These are phyloP conservation scores for Dalbergia oliveri DNA, from an alignment of 306 rosid genomes.

Conservation along the genomic window DNA sequence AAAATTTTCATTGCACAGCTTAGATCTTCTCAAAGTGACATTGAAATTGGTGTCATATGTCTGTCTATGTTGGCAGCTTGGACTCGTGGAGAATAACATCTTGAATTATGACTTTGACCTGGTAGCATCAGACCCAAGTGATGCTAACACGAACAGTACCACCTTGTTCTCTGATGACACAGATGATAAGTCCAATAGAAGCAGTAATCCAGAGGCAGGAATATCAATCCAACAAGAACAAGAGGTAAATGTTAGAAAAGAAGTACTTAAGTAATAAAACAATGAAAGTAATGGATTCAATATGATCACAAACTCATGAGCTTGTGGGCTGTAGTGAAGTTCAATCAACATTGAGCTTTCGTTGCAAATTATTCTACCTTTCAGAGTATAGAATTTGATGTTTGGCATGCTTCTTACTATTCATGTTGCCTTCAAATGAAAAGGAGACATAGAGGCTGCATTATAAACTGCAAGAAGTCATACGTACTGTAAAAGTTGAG, in stretches of 20 bases:
- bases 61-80: conserved; percentile 80
- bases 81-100: conserved; percentile 89
- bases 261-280: conserved; percentile 8
- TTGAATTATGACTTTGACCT: conserved; percentile 79
- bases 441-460: not conserved
- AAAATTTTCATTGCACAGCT: not conserved
- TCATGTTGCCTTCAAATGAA: not conserved
- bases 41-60: conserved; percentile 36
- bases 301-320: not conserved
- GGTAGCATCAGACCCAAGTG: conserved; percentile 90
- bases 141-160: conserved; percentile 90
- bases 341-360: not conserved
- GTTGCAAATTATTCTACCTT: not conserved
- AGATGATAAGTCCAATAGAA: conserved; percentile 73
- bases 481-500: conserved; percentile 1
- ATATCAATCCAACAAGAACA: conserved; percentile 66
- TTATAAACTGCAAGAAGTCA: not conserved
- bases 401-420: not conserved
- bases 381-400: not conserved
- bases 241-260: conserved; percentile 62
- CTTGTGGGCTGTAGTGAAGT: not conserved
- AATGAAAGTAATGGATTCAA: not conserved
- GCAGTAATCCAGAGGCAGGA: conserved; percentile 68
- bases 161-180: conserved; percentile 96
- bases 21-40: conserved; percentile 28